phyloP scores from a whole-genome alignment of 768 basidiomycete species.

The Pleurotus sapidus region DNA sequence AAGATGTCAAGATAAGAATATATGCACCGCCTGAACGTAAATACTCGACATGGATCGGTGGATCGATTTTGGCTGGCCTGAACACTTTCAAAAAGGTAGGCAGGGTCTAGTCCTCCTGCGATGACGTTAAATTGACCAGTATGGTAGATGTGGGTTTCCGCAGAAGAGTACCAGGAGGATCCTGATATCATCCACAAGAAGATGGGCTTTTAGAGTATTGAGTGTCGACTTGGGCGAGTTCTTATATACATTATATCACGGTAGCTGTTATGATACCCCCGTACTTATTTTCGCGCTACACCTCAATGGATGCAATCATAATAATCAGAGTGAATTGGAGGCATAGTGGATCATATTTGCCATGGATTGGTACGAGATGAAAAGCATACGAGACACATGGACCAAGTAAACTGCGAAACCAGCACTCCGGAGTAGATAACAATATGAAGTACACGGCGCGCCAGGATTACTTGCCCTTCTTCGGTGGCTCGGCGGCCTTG shows the following conservation, averaged over 20 bases:
- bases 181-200: constrained; percentile 98
- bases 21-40: constrained; percentile 99
- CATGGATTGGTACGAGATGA: constrained; percentile 19
- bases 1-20: constrained; percentile 98
- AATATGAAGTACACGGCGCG: constrained; percentile 16
- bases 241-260: constrained; percentile 11
- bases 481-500: constrained; percentile 89
- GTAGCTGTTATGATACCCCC: constrained; percentile 25
- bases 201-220: constrained; percentile 55
- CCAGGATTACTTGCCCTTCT: constrained; percentile 83
- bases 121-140: constrained; percentile 10
- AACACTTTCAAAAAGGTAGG: constrained; percentile 96
- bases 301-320: constrained; percentile 32
- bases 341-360: constrained; percentile 15
- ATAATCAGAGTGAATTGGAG: constrained; percentile 22
- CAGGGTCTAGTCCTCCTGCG: background rate
- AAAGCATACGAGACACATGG: constrained; percentile 15
- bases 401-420: constrained; percentile 14
- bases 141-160: constrained; percentile 96
- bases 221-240: constrained; percentile 12
- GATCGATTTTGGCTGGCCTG: constrained; percentile 92
- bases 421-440: constrained; percentile 20
- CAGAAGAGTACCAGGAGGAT: constrained; percentile 99
- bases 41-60: constrained; percentile 96
- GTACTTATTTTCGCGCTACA: constrained; percentile 14